A percentile compares a stretch with the other conserved stretches of the same genome.
phyloP scores from a whole-genome alignment of 805 yeast genomes.

The Kuraishia floccosa region DNA sequence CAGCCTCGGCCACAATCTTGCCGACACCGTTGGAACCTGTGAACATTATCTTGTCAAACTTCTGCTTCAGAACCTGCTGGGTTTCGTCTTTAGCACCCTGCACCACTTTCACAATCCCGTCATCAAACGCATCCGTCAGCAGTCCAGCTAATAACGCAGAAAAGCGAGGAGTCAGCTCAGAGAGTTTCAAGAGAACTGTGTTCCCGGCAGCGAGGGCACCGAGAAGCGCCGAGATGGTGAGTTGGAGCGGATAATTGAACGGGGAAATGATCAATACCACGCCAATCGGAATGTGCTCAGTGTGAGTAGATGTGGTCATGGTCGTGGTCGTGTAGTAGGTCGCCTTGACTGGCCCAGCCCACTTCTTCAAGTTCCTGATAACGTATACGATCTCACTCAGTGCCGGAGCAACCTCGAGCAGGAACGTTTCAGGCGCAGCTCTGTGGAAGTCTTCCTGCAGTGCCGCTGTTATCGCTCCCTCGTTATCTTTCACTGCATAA shows the following conservation, averaged over 20 bases:
- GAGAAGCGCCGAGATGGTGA: slow-evolving; percentile 54
- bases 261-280: slow-evolving; percentile 65
- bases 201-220: slow-evolving; percentile 87
- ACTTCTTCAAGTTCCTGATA: slow-evolving; percentile 45
- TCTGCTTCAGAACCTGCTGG: slow-evolving; percentile 40
- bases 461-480: slow-evolving; percentile 43
- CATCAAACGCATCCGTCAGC: slow-evolving; percentile 40
- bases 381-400: slow-evolving; percentile 46
- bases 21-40: slow-evolving; percentile 81
- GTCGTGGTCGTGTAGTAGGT: slow-evolving; percentile 21
- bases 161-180: slow-evolving; percentile 60
- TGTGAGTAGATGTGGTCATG: slow-evolving; percentile 9
- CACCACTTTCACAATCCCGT: slow-evolving; percentile 47
- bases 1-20: slow-evolving; percentile 61
- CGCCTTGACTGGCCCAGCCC: slow-evolving; percentile 44
- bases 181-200: slow-evolving; percentile 63
- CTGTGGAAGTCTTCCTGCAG: slow-evolving; percentile 59
- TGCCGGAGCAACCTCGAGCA: slow-evolving; percentile 42
- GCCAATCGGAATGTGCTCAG: slow-evolving; percentile 44
- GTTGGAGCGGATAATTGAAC: slow-evolving; percentile 66
- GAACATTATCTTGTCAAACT: slow-evolving; percentile 73
- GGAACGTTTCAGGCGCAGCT: slow-evolving; percentile 45
- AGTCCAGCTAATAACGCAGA: slow-evolving; percentile 45
- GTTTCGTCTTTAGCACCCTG: slow-evolving; percentile 64
- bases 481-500: slow-evolving; percentile 49